A percentile compares a stretch with the other conserved stretches of the same genome.
phyloP scores from a whole-genome alignment of 139 green algal species.

The Auxenochlorella pyrenoidosa region DNA sequence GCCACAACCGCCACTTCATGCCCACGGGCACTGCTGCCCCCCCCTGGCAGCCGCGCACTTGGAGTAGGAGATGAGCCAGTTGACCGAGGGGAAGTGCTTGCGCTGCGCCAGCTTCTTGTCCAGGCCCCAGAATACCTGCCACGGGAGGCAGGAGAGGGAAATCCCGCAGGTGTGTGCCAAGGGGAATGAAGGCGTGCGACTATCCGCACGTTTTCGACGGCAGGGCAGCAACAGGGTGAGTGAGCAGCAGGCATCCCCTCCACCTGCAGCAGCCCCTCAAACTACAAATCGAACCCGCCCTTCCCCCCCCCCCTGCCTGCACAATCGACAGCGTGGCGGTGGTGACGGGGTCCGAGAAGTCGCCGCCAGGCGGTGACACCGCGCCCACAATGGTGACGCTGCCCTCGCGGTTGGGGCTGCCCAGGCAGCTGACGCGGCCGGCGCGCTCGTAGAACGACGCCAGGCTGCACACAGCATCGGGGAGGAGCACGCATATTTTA shows the following conservation, averaged over 20 bases:
- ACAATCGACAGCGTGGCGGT: constrained; percentile 98
- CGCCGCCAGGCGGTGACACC: constrained; percentile 96
- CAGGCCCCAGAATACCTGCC: constrained; percentile 99
- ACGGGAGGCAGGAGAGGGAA: no score
- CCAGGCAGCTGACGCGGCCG: constrained; percentile 94
- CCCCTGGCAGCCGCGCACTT: constrained; percentile 61
- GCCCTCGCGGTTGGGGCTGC: constrained; percentile 91
- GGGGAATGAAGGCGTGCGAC: no score
- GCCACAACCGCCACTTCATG: background rate
- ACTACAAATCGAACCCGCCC: background rate
- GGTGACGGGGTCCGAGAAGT: constrained; percentile 99
- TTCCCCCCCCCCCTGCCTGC: constrained; percentile 69
- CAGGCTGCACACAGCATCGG: constrained; percentile 55
- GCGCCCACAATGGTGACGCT: constrained; percentile 98
- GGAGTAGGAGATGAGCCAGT: constrained; percentile 99
- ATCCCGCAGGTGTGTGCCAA: no score
- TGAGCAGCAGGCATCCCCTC: no score
- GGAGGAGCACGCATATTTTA: background rate
- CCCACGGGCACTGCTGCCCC: no score
- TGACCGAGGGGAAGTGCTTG: constrained; percentile 99
- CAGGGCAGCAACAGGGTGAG: no score
- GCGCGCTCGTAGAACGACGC: constrained; percentile 99
- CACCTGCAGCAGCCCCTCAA: no score
- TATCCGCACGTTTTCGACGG: no score
- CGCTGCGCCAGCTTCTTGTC: constrained; percentile 99